phyloP scores from a whole-genome alignment of 1,139 yeast species.

The Debaryomyces robertsiae region DNA sequence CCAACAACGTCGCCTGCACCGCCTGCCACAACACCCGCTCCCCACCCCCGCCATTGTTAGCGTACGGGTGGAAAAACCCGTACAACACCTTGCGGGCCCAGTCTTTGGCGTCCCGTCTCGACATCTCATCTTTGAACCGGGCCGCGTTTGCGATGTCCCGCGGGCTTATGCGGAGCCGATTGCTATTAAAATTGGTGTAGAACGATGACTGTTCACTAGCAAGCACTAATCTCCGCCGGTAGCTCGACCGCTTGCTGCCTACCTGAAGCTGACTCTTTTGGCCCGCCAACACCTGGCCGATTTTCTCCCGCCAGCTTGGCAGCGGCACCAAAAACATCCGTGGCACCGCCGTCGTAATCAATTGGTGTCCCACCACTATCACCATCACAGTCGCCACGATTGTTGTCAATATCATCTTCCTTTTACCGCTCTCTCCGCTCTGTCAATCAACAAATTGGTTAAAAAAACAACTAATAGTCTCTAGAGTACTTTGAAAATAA shows the following conservation, averaged over 20 bases:
- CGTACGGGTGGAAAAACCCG: constrained; percentile 95
- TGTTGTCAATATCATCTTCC: constrained; percentile 6
- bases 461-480: no score
- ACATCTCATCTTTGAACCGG: constrained; percentile 33
- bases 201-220: constrained; percentile 52
- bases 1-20: constrained; percentile 65
- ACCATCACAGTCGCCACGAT: no score
- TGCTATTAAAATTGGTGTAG: constrained; percentile 48
- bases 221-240: constrained; percentile 55
- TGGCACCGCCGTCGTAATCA: constrained; percentile 31
- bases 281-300: constrained; percentile 35
- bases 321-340: constrained; percentile 49
- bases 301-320: constrained; percentile 44
- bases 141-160: constrained; percentile 30
- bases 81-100: constrained; percentile 48
- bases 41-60: constrained; percentile 98
- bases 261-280: constrained; percentile 39
- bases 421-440: not conserved
- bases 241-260: constrained; percentile 45
- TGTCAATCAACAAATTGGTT: not conserved
- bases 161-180: constrained; percentile 40
- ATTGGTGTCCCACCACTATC: constrained; percentile 11
- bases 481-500: no score
- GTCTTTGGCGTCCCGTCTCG: constrained; percentile 40
- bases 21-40: constrained; percentile 97